These are phyloP conservation scores for Cyberlindnera saturnus DNA, from an alignment of 805 yeast species.

Conservation along the genomic window DNA sequence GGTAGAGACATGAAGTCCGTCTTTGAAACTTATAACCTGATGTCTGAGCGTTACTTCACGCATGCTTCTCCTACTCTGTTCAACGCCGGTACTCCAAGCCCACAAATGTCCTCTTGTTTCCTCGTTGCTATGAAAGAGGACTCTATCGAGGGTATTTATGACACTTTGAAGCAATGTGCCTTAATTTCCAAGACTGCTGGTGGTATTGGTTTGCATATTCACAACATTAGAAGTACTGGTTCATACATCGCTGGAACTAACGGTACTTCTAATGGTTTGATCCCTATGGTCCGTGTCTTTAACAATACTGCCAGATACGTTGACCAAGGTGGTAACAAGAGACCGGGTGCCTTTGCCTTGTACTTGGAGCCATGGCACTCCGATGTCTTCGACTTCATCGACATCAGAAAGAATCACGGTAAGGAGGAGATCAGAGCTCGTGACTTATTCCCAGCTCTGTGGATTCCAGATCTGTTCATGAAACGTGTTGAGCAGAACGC, in stretches of 20 bases:
- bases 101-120: constrained; percentile 89
- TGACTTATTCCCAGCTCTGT: constrained; percentile 85
- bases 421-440: constrained; percentile 92
- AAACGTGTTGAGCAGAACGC: constrained; percentile 70
- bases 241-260: constrained; percentile 87
- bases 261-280: constrained; percentile 87
- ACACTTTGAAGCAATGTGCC: constrained; percentile 83
- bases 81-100: constrained; percentile 85
- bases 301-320: constrained; percentile 96
- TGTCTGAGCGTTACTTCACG: constrained; percentile 83
- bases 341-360: constrained; percentile 96
- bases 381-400: constrained; percentile 81
- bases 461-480: constrained; percentile 97
- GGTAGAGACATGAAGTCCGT: constrained; percentile 58
- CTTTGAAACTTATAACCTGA: constrained; percentile 76
- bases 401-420: constrained; percentile 88
- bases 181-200: constrained; percentile 92
- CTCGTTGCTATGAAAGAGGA: constrained; percentile 88
- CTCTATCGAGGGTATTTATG: constrained; percentile 92
- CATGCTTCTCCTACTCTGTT: constrained; percentile 95
- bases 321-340: constrained; percentile 96
- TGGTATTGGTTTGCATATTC: constrained; percentile 88
- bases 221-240: constrained; percentile 82
- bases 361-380: constrained; percentile 97
- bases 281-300: constrained; percentile 95